Conservation (phyloP, 306 rosid genomes). For the Cicer yamashitae region DNA sequence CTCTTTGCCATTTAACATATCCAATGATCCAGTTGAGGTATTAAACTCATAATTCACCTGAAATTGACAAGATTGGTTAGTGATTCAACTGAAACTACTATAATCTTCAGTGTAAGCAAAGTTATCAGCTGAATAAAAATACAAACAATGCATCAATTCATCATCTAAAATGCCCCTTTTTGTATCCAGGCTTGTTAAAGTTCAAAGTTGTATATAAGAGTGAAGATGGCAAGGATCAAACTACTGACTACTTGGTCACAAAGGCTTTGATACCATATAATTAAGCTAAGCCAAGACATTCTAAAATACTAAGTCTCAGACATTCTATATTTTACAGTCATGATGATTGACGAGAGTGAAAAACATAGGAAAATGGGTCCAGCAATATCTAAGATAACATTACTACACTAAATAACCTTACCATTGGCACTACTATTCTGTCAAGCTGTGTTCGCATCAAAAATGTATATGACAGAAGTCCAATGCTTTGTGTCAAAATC, state of each 20-base stretch:
- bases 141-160: slow-evolving; percentile 29
- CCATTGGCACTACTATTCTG: slow-evolving; percentile 96
- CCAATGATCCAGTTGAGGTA: slow-evolving; percentile 54
- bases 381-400: slow-evolving; percentile 21
- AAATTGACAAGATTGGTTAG: slow-evolving; percentile 43
- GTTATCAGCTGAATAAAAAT: slow-evolving; percentile 37
- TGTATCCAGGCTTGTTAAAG: slow-evolving; percentile 14
- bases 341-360: slow-evolving; percentile 22
- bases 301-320: background rate
- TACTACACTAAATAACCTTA: slow-evolving; percentile 50
- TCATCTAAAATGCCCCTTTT: background rate
- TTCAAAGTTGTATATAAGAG: slow-evolving; percentile 14
- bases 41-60: slow-evolving; percentile 83
- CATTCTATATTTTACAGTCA: slow-evolving; percentile 3
- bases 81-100: slow-evolving; percentile 15
- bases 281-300: slow-evolving; percentile 20
- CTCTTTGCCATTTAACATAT: slow-evolving; percentile 66
- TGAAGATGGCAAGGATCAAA: slow-evolving; percentile 2
- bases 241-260: slow-evolving; percentile 13
- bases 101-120: slow-evolving; percentile 13
- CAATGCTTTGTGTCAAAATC: slow-evolving; percentile 83
- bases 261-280: slow-evolving; percentile 12
- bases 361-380: slow-evolving; percentile 1
- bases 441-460: slow-evolving; percentile 68
- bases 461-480: slow-evolving; percentile 92